These are phyloP conservation scores for Globisporangium sylvaticum DNA, from an alignment of 352 stramenopile species.

Conservation along the genomic window DNA sequence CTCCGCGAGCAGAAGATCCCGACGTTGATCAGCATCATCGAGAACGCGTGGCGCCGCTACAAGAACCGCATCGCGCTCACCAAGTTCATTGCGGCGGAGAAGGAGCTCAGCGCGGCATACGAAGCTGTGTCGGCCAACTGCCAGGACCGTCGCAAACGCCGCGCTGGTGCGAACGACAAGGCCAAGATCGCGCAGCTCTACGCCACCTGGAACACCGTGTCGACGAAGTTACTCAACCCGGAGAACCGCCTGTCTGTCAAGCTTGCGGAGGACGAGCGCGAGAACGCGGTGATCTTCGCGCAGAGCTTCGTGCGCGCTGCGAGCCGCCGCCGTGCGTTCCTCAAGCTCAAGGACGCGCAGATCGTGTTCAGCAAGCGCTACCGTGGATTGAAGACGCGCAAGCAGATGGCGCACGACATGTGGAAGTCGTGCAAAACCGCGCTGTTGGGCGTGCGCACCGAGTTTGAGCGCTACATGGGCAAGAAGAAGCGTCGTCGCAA, in stretches of 20 bases:
- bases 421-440: slow-evolving; percentile 70
- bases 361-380: slow-evolving; percentile 77
- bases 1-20: slow-evolving; percentile 74
- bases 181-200: slow-evolving; percentile 51
- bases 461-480: slow-evolving; percentile 81
- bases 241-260: slow-evolving; percentile 42
- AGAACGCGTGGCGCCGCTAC: slow-evolving; percentile 82
- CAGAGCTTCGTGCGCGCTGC: slow-evolving; percentile 69
- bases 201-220: slow-evolving; percentile 51
- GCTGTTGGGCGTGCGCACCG: slow-evolving; percentile 70
- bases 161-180: slow-evolving; percentile 51
- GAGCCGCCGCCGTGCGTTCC: slow-evolving; percentile 44
- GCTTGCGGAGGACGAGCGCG: slow-evolving; percentile 52
- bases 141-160: slow-evolving; percentile 62
- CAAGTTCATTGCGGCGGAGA: slow-evolving; percentile 55
- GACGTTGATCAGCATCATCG: slow-evolving; percentile 75
- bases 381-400: slow-evolving; percentile 69
- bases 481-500: slow-evolving; percentile 85
- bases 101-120: slow-evolving; percentile 49
- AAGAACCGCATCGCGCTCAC: slow-evolving; percentile 65
- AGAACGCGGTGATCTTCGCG: slow-evolving; percentile 68
- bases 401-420: slow-evolving; percentile 61
- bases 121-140: slow-evolving; percentile 59
- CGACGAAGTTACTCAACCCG: slow-evolving; percentile 42
- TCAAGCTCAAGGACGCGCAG: slow-evolving; percentile 55